Base-by-base conservation (phyloP, 73 alveolate genomes). In the Diophrys sp. region DNA sequence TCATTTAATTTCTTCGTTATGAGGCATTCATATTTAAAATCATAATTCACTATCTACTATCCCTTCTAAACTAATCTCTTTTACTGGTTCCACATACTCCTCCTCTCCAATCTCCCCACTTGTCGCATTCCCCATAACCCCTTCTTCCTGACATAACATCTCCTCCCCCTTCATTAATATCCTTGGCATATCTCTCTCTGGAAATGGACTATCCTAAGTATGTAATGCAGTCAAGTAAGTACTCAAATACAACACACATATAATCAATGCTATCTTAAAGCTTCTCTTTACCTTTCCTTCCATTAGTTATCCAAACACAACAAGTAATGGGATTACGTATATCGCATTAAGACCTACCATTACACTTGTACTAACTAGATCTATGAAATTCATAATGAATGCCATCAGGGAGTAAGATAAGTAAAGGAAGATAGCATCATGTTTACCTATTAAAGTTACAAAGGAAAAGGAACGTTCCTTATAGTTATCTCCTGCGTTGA, bases 361-460 rank as follows among this genome's bases (percentile, higher is more conserved):
- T 14, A 44, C 71, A 31, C 56, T 34, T 2, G 68, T 74, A 8
- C 84, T 29, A 31, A 73, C 23, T n/a, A 74, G 23, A 62, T 82
- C 90, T 8, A 82, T 69, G 29, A 82, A n/a, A 30, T 73, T 82
- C 33, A 82, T 67, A 14, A 44, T 2, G 29, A 57, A 57, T 0
- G 80, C 78, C 27, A 82, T 54, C 26, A 74, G 0, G 0, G 90
- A 53, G 69, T 82, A 74, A 1, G 70, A 32, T 1, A 82, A 74
- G 53, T 30, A 82, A 26, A 82, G 71, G 80, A 82, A 82, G 29
- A 82, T 78, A 33, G 85, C 81, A 67, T 82, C 90, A 66, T 82
- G 90, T 2, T 75, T 28, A 1, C 90, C 90, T 2, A 82, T 66
- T 18, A 82, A 29, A 31, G 84, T 82, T 54, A 54, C 80, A 34